Evolutionary conservation across 495 filamentous ascomycete genomes (phyloP).

Genomic region (Aspergillus nidulans): DNA sequence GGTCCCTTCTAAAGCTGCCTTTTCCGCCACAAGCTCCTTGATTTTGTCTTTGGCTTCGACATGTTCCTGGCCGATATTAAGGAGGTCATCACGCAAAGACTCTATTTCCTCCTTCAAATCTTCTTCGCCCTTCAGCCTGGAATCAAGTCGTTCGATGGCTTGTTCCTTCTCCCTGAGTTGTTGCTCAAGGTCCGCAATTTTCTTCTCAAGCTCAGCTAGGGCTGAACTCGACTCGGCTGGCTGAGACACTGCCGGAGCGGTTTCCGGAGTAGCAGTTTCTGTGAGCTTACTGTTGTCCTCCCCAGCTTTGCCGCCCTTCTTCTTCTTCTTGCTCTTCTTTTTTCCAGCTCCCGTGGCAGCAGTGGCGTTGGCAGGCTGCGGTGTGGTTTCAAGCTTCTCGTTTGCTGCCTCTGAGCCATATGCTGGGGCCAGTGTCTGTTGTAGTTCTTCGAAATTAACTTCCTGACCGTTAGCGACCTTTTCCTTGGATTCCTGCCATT

Average conservation of each 20-base stretch:
- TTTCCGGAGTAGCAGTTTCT: constrained; percentile 18
- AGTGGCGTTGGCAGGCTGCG: constrained; percentile 20
- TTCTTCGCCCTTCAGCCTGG: constrained; percentile 70
- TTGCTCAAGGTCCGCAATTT: constrained; percentile 52
- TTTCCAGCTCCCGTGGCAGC: constrained; percentile 16
- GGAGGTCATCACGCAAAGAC: constrained; percentile 69
- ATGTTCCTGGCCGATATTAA: constrained; percentile 71
- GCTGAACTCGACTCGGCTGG: constrained; percentile 22
- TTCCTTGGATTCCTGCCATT: constrained; percentile 36
- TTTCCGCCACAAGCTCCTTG: constrained; percentile 60
- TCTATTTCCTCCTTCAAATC: constrained; percentile 83
- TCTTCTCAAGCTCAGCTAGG: constrained; percentile 44
- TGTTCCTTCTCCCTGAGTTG: constrained; percentile 67
- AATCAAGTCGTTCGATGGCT: constrained; percentile 60
- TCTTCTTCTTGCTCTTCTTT: constrained; percentile 90
- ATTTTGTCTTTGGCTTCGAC: constrained; percentile 78
- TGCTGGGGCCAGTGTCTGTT: constrained; percentile 26
- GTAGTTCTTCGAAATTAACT: constrained; percentile 35
- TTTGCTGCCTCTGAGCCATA: constrained; percentile 14
- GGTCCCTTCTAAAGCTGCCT: constrained; percentile 55
- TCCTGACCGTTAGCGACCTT: constrained; percentile 27
- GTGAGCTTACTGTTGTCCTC: constrained; percentile 37
- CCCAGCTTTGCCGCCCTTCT: constrained; percentile 63
- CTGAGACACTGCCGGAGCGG: constrained; percentile 16
- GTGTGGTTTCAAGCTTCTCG: constrained; percentile 17